A percentile compares a stretch with the other conserved stretches of the same genome.
These are phyloP conservation scores for Irpex rosettiformis DNA, from an alignment of 1,284 basidiomycete genomes.

Conservation along the genomic window DNA sequence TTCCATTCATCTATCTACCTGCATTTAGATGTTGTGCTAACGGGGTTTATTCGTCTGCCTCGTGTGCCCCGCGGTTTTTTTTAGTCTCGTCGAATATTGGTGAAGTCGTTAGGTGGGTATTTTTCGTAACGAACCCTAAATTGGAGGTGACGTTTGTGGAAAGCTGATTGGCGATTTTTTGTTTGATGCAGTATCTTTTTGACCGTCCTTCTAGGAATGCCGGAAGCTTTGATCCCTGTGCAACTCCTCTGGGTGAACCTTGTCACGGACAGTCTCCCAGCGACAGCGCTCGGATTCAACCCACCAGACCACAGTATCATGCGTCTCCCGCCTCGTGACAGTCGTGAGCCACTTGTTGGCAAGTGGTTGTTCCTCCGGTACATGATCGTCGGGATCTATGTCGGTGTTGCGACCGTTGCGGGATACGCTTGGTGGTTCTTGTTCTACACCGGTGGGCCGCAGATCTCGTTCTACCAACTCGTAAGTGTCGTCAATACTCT, in stretches of 20 bases:
- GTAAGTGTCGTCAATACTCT: slow-evolving; percentile 61
- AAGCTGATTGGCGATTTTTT: slow-evolving; percentile 13
- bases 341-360: slow-evolving; percentile 87
- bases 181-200: slow-evolving; percentile 77
- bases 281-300: slow-evolving; percentile 98
- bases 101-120: slow-evolving; percentile 80
- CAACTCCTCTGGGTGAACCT: slow-evolving; percentile 98
- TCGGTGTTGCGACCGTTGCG: slow-evolving; percentile 92
- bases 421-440: slow-evolving; percentile 99
- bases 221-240: slow-evolving; percentile 96
- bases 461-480: slow-evolving; percentile 91
- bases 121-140: too few relatives aligned
- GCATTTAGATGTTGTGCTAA: slow-evolving; percentile 14
- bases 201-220: slow-evolving; percentile 96
- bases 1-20: neutral
- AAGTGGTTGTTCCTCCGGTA: slow-evolving; percentile 97
- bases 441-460: slow-evolving; percentile 85
- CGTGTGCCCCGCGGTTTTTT: too few relatives aligned
- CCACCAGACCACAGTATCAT: slow-evolving; percentile 96
- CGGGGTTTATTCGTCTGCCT: slow-evolving; percentile 29
- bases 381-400: slow-evolving; percentile 90
- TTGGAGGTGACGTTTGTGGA: too few relatives aligned
- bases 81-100: slow-evolving; percentile 98
- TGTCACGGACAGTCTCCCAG: slow-evolving; percentile 93
- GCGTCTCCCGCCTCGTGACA: slow-evolving; percentile 86